Evolutionary conservation across 2,329 filamentous ascomycete genomes (phyloP).

Genomic region (Pseudogymnoascus sp.): DNA sequence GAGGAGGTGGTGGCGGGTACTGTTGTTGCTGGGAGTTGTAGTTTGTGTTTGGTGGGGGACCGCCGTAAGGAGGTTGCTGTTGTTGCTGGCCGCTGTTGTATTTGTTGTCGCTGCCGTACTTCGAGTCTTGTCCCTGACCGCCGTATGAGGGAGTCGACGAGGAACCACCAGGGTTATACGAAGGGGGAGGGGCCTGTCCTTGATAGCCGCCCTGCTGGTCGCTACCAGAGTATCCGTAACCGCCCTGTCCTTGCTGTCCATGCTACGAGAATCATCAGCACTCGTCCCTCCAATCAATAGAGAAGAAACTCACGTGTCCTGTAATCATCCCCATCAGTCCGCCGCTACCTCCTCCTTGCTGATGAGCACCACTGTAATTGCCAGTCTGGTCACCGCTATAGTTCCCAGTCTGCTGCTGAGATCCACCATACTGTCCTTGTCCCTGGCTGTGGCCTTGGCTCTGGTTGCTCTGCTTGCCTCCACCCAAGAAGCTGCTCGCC

Average conservation of each 20-base stretch:
- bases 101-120: background rate
- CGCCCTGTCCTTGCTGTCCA: conserved; percentile 39
- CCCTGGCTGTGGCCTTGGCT: conserved; percentile 17
- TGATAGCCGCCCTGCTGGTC: conserved; percentile 46
- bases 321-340: conserved; percentile 26
- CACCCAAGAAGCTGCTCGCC: conserved; percentile 47
- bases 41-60: conserved; percentile 2
- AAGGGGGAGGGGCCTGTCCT: conserved; percentile 55
- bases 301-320: conserved; percentile 26
- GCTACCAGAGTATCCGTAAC: conserved; percentile 50
- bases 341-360: background rate
- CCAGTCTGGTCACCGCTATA: background rate
- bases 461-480: conserved; percentile 31
- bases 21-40: conserved; percentile 12
- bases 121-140: conserved; percentile 6
- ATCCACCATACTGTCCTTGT: conserved; percentile 56
- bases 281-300: background rate
- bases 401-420: conserved; percentile 40
- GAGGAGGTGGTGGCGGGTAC: conserved; percentile 10
- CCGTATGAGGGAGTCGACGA: conserved; percentile 15
- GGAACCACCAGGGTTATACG: conserved; percentile 42
- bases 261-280: conserved; percentile 16
- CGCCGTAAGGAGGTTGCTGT: conserved; percentile 21
- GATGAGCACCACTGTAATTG: conserved; percentile 3
- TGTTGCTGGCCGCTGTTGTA: conserved; percentile 3